Evolutionary conservation across 768 basidiomycete genomes (phyloP).

Genomic region (Xerocomellus chrysenteron): DNA sequence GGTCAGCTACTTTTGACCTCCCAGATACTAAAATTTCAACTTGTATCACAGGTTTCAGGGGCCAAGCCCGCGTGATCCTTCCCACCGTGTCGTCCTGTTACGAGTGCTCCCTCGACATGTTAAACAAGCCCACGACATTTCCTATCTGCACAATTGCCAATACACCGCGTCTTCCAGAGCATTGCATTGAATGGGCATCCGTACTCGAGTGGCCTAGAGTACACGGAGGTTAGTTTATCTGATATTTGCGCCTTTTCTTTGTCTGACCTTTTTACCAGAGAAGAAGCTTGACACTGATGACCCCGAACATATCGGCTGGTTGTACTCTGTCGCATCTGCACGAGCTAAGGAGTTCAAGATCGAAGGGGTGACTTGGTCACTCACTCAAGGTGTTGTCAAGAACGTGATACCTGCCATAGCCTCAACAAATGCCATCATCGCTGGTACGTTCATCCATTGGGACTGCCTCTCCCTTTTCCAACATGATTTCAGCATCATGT

Average conservation of each 20-base stretch:
- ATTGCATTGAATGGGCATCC: conserved; percentile 99
- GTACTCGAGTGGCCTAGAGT: conserved; percentile 98
- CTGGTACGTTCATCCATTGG: conserved; percentile 51
- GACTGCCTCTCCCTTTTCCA: not conserved
- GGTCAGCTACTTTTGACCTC: conserved; percentile 44
- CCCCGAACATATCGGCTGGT: conserved; percentile 94
- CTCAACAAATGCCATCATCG: conserved; percentile 97
- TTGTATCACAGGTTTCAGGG: conserved; percentile 80
- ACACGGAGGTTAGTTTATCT: conserved; percentile 62
- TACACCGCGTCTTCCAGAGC: conserved; percentile 95
- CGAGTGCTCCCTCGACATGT: conserved; percentile 97
- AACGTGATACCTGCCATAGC: conserved; percentile 99
- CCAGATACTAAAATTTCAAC: not conserved
- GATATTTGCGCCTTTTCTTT: not conserved
- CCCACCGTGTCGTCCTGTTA: conserved; percentile 96
- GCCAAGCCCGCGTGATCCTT: conserved; percentile 95
- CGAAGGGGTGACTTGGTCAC: conserved; percentile 96
- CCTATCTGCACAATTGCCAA: conserved; percentile 99
- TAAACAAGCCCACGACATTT: conserved; percentile 95
- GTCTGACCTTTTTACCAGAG: conserved; percentile 40
- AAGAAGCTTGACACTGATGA: conserved; percentile 98
- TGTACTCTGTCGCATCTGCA: conserved; percentile 74
- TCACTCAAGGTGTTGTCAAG: conserved; percentile 99
- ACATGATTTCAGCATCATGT: conserved; percentile 68
- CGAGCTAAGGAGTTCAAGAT: conserved; percentile 96